Evolutionary conservation across 2,329 filamentous ascomycete genomes (phyloP), one percentile per base, ranked within the genome.

Genomic region (Paracamarosporium sp.): DNA sequence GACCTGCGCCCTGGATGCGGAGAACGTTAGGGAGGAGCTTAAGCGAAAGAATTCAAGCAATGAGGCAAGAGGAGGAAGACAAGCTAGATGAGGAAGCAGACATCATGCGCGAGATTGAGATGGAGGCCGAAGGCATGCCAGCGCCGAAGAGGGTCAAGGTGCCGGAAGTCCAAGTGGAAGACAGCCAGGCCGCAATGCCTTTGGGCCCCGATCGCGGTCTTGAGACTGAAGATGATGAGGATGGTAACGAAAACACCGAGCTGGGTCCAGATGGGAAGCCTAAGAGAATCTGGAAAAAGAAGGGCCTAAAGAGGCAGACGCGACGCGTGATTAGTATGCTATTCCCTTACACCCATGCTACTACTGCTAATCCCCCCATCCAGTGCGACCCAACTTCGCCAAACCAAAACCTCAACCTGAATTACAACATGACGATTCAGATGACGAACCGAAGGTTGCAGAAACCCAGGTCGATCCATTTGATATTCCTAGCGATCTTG

Each of bases 301-400:
- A 91, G 80, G 91, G 90, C 0, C 85, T 91, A 72, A 95, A 95
- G 80, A 83, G 91, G 59, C 92, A 90, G 54, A 94, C 91, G 3
- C 82, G 88, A 60, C 81, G 83, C 46, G 82, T 85, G 54, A 92
- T 88, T 58, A 91, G 73, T 74, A 61, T 63, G 66, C 12, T 62
- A 47, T 22, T 28, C 43, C 4, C n/a, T 24, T 40, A 5, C 2
- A 36, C 17, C n/a, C 31, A 15, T n/a, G 36, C 38, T 25, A 30
- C 35, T 31, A 44, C 48, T n/a, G 43, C 68, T 75, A 66, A 76
- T n/a, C n/a, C 54, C 24, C n/a, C 35, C 17, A 28, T 20, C 11
- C 56, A 78, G 77, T 80, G 73, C 75, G 76, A 30, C 78, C 78
- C 5, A 70, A 73, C 36, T 63, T 66, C 33, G 55, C 51, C 40